Conservation (phyloP, 169 alveolate species). For the Plasmodium billcollinsi region DNA sequence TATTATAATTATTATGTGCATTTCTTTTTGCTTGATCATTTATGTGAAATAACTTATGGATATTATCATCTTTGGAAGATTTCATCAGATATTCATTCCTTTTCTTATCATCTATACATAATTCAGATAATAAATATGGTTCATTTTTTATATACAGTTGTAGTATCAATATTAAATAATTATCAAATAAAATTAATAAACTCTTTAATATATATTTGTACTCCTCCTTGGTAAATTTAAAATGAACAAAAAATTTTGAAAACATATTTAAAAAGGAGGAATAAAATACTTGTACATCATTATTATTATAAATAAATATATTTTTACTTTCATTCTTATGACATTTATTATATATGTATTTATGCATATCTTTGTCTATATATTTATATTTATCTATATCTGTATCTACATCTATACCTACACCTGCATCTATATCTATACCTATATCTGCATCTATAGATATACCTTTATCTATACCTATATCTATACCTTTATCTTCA, state of each 20-base stretch:
- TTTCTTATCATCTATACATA: neutral
- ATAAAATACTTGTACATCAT: conserved; percentile 18
- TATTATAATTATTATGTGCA: too few relatives aligned
- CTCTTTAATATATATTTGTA: conserved; percentile 22
- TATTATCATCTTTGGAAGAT: neutral
- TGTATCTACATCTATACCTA: too few relatives aligned
- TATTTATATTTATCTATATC: neutral
- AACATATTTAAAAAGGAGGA: conserved; percentile 32
- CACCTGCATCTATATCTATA: neutral
- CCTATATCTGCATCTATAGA: neutral
- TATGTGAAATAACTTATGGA: neutral
- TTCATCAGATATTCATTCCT: neutral
- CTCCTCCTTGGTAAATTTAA: conserved; percentile 16
- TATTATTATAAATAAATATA: neutral
- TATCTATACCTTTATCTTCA: too few relatives aligned
- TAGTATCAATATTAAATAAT: conserved; percentile 3
- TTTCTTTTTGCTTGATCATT: too few relatives aligned
- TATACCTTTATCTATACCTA: too few relatives aligned
- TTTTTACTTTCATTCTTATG: neutral
- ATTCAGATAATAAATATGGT: neutral
- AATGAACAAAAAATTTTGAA: conserved; percentile 39
- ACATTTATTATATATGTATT: neutral
- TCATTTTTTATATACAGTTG: conserved; percentile 16
- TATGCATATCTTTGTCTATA: too few relatives aligned
- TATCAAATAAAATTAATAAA: conserved; percentile 49